A percentile compares a stretch with the other conserved stretches of the same genome.
Conservation (phyloP, 1,284 basidiomycete species). For the Pascua sp. region DNA sequence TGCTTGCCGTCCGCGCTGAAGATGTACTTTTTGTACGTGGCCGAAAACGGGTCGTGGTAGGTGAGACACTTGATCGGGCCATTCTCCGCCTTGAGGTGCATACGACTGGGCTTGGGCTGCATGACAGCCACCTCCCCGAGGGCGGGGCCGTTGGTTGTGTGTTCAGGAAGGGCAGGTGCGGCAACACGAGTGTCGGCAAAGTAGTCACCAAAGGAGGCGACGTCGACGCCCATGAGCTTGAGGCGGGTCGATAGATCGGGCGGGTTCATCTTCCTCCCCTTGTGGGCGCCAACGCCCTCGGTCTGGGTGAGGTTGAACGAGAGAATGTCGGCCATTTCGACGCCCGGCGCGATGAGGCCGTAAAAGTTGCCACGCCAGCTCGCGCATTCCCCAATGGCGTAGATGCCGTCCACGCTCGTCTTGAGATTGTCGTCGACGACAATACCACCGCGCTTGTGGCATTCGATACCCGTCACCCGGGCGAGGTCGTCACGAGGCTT, state of each 20-base stretch:
- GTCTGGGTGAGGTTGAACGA: conserved; percentile 65
- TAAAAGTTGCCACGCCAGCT: conserved; percentile 60
- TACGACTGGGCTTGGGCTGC: conserved; percentile 4
- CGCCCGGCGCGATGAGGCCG: conserved; percentile 42
- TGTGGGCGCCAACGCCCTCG: conserved; percentile 51
- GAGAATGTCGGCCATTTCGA: conserved; percentile 72
- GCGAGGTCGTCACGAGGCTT: conserved; percentile 65
- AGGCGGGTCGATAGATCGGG: conserved; percentile 63
- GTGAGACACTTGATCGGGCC: conserved; percentile 62
- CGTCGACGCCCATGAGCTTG: conserved; percentile 72
- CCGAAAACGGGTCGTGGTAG: conserved; percentile 66
- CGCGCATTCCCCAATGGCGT: conserved; percentile 73
- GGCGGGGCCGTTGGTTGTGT: background rate
- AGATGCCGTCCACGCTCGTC: conserved; percentile 61
- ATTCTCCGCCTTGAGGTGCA: conserved; percentile 28
- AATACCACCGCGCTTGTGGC: conserved; percentile 58
- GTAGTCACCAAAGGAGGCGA: conserved; percentile 60
- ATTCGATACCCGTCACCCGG: conserved; percentile 54
- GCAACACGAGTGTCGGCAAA: conserved; percentile 56
- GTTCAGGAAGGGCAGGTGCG: background rate
- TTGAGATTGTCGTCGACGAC: conserved; percentile 59
- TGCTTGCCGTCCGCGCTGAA: conserved; percentile 72
- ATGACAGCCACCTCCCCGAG: conserved; percentile 18
- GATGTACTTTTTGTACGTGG: conserved; percentile 72
- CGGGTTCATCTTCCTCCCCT: conserved; percentile 58